These are phyloP conservation scores for Cadophora sp. DNA, from an alignment of 2,329 filamentous ascomycete genomes.

Conservation along the genomic window DNA sequence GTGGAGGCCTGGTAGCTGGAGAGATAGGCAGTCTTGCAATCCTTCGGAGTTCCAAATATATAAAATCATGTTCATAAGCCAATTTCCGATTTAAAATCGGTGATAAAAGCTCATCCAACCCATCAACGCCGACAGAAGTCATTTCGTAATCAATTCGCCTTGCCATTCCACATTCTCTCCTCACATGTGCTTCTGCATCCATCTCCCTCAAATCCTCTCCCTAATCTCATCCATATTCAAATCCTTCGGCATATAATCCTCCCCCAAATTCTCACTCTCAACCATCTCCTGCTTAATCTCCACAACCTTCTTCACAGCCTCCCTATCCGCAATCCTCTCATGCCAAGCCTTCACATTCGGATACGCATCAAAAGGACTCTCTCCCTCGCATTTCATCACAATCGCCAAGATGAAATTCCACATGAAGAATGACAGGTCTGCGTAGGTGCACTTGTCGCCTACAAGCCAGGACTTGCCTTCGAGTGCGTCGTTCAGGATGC, in stretches of 20 bases:
- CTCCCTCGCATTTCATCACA: neutral
- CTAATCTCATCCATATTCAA: neutral
- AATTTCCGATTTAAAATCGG: too few relatives aligned
- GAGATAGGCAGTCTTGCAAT: too few relatives aligned
- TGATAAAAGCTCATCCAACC: too few relatives aligned
- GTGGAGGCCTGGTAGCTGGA: too few relatives aligned
- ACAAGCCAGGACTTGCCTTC: neutral
- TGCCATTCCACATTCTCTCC: neutral
- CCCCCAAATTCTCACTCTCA: neutral
- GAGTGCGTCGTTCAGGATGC: neutral
- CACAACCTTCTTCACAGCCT: neutral
- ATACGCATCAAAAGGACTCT: neutral
- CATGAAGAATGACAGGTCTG: neutral
- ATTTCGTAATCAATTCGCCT: too few relatives aligned
- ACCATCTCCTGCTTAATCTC: neutral
- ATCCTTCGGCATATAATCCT: neutral
- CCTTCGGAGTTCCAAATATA: too few relatives aligned
- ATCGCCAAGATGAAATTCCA: neutral
- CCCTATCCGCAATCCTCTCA: neutral
- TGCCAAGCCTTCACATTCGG: neutral
- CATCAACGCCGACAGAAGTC: too few relatives aligned
- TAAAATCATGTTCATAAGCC: too few relatives aligned
- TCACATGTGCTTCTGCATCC: neutral
- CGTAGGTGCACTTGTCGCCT: neutral
- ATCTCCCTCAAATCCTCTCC: neutral